Conservation (phyloP, 805 yeast species). For the Nakazawaea molendinolei region DNA sequence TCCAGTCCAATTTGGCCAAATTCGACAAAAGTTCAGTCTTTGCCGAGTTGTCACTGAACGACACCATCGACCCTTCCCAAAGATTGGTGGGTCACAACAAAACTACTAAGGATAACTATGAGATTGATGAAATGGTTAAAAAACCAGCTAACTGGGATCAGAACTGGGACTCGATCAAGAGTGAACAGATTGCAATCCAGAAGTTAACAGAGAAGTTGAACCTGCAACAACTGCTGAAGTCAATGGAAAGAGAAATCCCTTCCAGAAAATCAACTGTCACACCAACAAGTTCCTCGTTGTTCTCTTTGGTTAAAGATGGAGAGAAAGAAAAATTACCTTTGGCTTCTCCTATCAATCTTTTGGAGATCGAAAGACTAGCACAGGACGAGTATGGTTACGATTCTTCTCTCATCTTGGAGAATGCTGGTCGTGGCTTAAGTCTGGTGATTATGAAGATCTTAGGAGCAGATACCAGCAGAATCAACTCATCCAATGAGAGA, state of each 20-base stretch:
- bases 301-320: constrained; percentile 6
- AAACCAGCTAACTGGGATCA: constrained; percentile 38
- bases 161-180: constrained; percentile 42
- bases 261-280: constrained; percentile 9
- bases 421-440: constrained; percentile 62
- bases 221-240: constrained; percentile 14
- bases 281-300: constrained; percentile 7
- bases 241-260: constrained; percentile 1
- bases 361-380: constrained; percentile 64
- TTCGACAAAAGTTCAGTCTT: constrained; percentile 79
- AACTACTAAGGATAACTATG: constrained; percentile 46
- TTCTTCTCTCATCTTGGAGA: constrained; percentile 45
- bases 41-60: constrained; percentile 64
- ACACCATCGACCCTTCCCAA: constrained; percentile 49
- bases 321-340: constrained; percentile 37
- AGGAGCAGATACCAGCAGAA: constrained; percentile 45
- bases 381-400: constrained; percentile 47
- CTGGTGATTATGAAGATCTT: constrained; percentile 51
- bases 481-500: constrained; percentile 28
- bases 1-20: constrained; percentile 70
- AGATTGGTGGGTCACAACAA: constrained; percentile 76
- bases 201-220: constrained; percentile 8
- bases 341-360: constrained; percentile 72
- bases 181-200: constrained; percentile 11
- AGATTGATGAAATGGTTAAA: constrained; percentile 67